Evolutionary conservation across 2,329 filamentous ascomycete species (phyloP), one percentile per base, ranked within the genome.

Genomic region (Verticillium nubilum): DNA sequence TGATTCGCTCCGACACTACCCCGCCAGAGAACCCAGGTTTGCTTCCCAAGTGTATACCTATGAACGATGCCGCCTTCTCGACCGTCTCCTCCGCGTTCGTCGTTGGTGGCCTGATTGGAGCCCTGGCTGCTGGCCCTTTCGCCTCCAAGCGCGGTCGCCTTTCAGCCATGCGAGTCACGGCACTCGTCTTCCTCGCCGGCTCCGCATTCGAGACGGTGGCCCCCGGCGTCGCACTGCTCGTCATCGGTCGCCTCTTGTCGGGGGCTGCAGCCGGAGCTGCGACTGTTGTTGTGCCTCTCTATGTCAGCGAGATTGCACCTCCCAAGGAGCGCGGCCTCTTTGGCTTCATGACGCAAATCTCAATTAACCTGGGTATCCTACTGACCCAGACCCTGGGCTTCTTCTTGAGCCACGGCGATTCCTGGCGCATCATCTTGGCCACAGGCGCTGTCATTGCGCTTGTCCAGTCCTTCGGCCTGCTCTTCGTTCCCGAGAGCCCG

Each of bases 201-300:
- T 91, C 93, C 0, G 66, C 87, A 3, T 78, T 93, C 58, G 92
- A 96, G 75, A 87, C 92, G 0, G 68, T 93, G 7, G 85, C 93
- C 0, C 77, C 80, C 2, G 86, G 82, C 42, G 88, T 96, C 19
- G 74, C 81, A 2, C 70, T 89, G 29, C 80, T 99, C 74, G 83
- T 85, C 0, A 63, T 90, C 17, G 95, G 94, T 5, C 84, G 95
- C 25, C 78, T 97, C 25, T 70, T 98, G 15, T 88, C 90, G 9
- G 95, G 95, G 12, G 71, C 96, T 1, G 93, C 91, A 6, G 92
- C 92, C 5, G 95, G 95, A 25, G 91, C 92, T 2, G 86, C 92
- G 1, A 94, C 95, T 2, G 95, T 99, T 23, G 91, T 97, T 35
- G 92, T 96, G 2, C 95, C 95, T 0, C 85, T 99, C 23, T 99